phyloP scores from a whole-genome alignment of 495 filamentous ascomycete genomes.

The Penicilliopsis zonata region DNA sequence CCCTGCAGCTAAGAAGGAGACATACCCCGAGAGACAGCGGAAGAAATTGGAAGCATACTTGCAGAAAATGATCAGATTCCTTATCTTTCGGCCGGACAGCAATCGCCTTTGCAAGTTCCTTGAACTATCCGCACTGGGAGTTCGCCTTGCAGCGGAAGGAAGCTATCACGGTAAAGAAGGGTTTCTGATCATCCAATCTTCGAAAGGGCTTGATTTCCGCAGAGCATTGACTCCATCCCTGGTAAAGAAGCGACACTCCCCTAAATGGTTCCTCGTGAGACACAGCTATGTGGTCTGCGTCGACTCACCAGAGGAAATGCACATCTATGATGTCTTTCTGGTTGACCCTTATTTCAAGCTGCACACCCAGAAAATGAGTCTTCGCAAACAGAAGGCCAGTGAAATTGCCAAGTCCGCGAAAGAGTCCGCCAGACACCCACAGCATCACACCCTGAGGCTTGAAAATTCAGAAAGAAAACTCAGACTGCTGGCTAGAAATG shows the following conservation, averaged over 20 bases:
- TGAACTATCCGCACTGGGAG: conserved; percentile 86
- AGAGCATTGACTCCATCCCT: conserved; percentile 63
- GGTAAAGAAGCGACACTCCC: conserved; percentile 68
- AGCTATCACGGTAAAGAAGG: conserved; percentile 98
- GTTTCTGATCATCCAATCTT: conserved; percentile 78
- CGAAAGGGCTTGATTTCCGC: conserved; percentile 82
- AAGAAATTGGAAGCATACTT: conserved; percentile 84
- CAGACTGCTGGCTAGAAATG: conserved; percentile 84
- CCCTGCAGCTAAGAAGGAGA: conserved; percentile 32
- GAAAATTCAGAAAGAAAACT: conserved; percentile 80
- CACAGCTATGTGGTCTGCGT: conserved; percentile 97
- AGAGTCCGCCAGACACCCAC: conserved; percentile 50
- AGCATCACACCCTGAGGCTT: conserved; percentile 77
- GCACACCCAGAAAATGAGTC: conserved; percentile 49
- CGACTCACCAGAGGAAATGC: conserved; percentile 96
- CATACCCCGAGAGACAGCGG: conserved; percentile 59
- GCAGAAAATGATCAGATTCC: conserved; percentile 84
- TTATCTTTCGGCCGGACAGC: conserved; percentile 92
- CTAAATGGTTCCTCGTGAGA: conserved; percentile 96
- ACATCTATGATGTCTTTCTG: conserved; percentile 96
- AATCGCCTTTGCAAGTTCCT: conserved; percentile 94
- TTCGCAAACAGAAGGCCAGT: conserved; percentile 53
- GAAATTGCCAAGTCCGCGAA: conserved; percentile 49
- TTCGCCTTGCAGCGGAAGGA: conserved; percentile 89
- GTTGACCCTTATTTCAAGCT: conserved; percentile 77